Percentiles rank a stretch among this genome's conserved stretches.
Conservation (phyloP, 202 grass and related monocot genomes). For the Carex arenaria region DNA sequence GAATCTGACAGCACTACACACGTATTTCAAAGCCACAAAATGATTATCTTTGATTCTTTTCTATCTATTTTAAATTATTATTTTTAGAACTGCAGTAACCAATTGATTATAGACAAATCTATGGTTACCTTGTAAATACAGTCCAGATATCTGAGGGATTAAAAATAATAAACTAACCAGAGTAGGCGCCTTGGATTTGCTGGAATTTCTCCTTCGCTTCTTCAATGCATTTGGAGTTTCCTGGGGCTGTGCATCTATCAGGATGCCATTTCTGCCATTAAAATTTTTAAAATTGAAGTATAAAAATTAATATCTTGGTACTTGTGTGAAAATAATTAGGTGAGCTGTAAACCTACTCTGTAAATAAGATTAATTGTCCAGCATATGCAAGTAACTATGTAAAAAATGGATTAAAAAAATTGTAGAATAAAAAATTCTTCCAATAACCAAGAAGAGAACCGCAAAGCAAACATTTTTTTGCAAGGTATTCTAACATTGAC, state of each 20-base stretch:
- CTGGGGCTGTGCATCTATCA: constrained; percentile 69
- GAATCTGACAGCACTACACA: constrained; percentile 78
- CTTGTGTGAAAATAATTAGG: constrained; percentile 7
- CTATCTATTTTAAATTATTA: neutral
- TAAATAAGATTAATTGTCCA: neutral
- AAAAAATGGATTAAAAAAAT: constrained; percentile 1
- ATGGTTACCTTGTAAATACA: neutral
- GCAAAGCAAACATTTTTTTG: neutral
- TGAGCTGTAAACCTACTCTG: neutral
- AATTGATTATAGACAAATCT: constrained; percentile 11
- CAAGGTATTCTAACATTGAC: neutral
- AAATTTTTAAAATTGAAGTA: neutral
- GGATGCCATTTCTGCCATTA: constrained; percentile 78
- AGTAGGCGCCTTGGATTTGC: constrained; percentile 87
- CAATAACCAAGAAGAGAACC: neutral
- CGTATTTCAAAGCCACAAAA: constrained; percentile 16
- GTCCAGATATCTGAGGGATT: neutral
- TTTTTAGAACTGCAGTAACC: neutral
- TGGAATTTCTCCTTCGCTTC: constrained; percentile 96
- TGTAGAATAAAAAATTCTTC: neutral
- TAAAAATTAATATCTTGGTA: neutral
- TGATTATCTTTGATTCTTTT: neutral
- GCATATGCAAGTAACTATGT: neutral
- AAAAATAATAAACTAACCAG: constrained; percentile 36
- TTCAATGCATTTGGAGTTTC: constrained; percentile 41